Evolutionary conservation across 108 stramenopile genomes (phyloP), one percentile per base, ranked within the genome.

Genomic region (Skeletonema costatum): DNA sequence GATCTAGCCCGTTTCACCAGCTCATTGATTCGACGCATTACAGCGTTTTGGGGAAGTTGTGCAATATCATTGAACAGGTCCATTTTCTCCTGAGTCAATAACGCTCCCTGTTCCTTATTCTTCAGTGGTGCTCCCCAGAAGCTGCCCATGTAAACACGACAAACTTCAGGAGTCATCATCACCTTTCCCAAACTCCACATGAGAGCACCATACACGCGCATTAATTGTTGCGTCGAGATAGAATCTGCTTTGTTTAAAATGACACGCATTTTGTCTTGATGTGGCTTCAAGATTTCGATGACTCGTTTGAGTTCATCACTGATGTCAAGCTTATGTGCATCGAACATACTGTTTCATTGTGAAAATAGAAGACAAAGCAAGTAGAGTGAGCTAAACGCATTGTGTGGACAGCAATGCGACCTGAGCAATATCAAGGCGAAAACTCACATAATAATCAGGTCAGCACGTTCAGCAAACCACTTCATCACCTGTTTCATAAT

Each of bases 381-480:
- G 51, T 9, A 56, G 8, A 56, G 21, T 29, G 53, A 56, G 53
- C 10, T 25, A 3, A 46, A 2, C 16, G 44, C n/a, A 9, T 29
- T 8, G 8, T 11, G 25, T 29, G 4, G 25, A 56, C 8, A n/a
- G 53, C 9, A 56, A 3, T 6, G 7, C 25, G 53, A 16, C 1
- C n/a, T 1, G 16, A 46, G 25, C 53, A 25, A 56, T 25, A 56
- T 16, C 21, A 56, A 25, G 25, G 9, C 25, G 25, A 25, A n/a
- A 4, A 56, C 53, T 21, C 25, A 56, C 53, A 99, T 87, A 46
- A 99, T 97, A 42, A 99, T 97, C 48, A 98, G 81, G 86, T 99
- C 99, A 32, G 97, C 91, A 32, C 99, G 91, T 84, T 97, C 97
- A 3, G 97, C 99, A 75, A 99, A 99, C 99, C 99, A 99, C 76